Percentiles rank a stretch among this genome's conserved stretches.
phyloP scores from a whole-genome alignment of 345 rosid species.

The Punica granatum region DNA sequence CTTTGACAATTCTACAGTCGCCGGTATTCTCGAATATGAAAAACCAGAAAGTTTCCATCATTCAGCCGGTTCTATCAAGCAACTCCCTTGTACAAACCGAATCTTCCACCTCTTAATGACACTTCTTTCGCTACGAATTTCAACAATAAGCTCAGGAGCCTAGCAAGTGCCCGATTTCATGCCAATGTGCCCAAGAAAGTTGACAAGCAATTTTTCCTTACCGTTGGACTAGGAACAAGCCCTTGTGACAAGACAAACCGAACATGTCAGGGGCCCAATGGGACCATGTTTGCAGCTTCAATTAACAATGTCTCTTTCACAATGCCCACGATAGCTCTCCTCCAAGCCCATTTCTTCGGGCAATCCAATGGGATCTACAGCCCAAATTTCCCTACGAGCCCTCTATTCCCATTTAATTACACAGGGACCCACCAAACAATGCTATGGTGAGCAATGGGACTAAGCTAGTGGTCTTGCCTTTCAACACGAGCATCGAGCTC shows the following conservation, averaged over 20 bases:
- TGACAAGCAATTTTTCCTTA: slow-evolving; percentile 43
- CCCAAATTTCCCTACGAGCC: slow-evolving; percentile 36
- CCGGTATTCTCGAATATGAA: slow-evolving; percentile 31
- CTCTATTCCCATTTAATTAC: slow-evolving; percentile 33
- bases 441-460: slow-evolving; percentile 54
- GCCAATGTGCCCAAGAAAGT: slow-evolving; percentile 53
- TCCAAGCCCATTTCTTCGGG: slow-evolving; percentile 48
- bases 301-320: slow-evolving; percentile 52
- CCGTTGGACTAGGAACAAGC: slow-evolving; percentile 46
- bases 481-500: slow-evolving; percentile 50
- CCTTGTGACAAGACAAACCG: slow-evolving; percentile 40
- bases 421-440: slow-evolving; percentile 56
- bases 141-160: slow-evolving; percentile 38
- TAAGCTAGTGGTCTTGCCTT: slow-evolving; percentile 49
- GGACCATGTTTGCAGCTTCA: slow-evolving; percentile 55
- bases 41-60: slow-evolving; percentile 14
- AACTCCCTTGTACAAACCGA: slow-evolving; percentile 40
- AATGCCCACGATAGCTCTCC: slow-evolving; percentile 55
- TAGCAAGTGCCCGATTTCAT: slow-evolving; percentile 32
- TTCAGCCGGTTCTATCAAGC: slow-evolving; percentile 22
- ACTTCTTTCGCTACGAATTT: slow-evolving; percentile 41
- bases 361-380: slow-evolving; percentile 41
- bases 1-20: slow-evolving; percentile 38
- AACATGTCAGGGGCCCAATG: slow-evolving; percentile 66
- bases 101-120: slow-evolving; percentile 48